phyloP scores from a whole-genome alignment of 192 early-diverging fungal genomes.

The Linnemannia exigua region DNA sequence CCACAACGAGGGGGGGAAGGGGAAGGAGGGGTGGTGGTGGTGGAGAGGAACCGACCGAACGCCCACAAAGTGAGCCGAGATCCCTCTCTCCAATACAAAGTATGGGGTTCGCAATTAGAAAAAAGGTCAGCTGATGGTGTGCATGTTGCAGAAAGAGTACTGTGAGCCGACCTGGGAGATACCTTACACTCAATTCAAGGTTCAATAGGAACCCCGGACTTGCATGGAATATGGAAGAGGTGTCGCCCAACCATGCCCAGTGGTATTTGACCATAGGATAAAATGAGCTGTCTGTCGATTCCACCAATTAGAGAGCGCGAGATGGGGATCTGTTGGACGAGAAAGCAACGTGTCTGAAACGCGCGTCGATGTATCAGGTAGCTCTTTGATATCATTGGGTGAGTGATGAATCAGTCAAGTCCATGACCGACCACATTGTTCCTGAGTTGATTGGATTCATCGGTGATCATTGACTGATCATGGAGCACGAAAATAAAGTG shows the following conservation, averaged over 20 bases:
- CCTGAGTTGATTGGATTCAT: background rate
- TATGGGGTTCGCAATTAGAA: background rate
- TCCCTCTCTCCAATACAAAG: background rate
- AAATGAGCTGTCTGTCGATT: background rate
- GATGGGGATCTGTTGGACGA: background rate
- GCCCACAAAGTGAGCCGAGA: background rate
- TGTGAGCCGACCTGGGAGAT: too few relatives aligned
- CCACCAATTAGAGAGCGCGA: background rate
- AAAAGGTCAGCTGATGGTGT: background rate
- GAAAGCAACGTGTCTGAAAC: background rate
- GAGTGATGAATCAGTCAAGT: too few relatives aligned
- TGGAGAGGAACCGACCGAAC: background rate
- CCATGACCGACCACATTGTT: too few relatives aligned
- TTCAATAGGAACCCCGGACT: too few relatives aligned
- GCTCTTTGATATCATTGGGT: background rate
- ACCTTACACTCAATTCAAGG: too few relatives aligned
- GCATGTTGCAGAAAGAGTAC: background rate
- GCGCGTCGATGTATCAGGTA: background rate
- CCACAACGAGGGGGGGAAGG: background rate
- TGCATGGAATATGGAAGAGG: too few relatives aligned
- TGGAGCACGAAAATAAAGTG: background rate
- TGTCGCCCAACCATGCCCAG: background rate
- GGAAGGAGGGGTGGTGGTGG: background rate
- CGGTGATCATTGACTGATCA: background rate
- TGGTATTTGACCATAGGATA: background rate